A percentile compares a stretch with the other conserved stretches of the same genome.
Evolutionary conservation across 306 rosid species (phyloP).

Genomic region (Lagenaria siceraria): DNA sequence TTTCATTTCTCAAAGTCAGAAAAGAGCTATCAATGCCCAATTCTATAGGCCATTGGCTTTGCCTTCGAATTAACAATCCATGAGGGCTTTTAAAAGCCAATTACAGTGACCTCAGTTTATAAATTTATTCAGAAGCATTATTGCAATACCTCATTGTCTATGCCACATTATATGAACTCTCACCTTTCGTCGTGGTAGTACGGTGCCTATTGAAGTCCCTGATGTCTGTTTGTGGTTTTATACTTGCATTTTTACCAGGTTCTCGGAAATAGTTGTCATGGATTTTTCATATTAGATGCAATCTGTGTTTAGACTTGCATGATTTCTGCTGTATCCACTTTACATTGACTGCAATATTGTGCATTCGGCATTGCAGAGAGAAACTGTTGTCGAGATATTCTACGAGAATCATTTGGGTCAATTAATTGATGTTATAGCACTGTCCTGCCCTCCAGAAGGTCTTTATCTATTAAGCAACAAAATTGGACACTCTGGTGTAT

Average conservation of each 20-base stretch:
- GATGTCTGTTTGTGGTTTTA: neutral
- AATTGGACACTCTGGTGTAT: constrained; percentile 24
- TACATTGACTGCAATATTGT: constrained; percentile 16
- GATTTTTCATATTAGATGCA: neutral
- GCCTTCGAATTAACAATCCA: neutral
- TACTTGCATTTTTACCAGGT: neutral
- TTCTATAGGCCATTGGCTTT: neutral
- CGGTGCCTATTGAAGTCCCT: neutral
- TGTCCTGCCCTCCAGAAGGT: constrained; percentile 59
- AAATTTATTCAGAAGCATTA: neutral
- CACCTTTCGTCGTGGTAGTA: neutral
- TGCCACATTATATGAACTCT: neutral
- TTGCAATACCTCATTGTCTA: neutral
- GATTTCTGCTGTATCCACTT: constrained; percentile 4
- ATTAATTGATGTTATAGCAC: constrained; percentile 58
- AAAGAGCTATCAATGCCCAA: neutral
- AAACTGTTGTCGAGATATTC: constrained; percentile 69
- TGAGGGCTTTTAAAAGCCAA: neutral
- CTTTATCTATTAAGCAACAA: constrained; percentile 24
- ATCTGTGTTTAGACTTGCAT: constrained; percentile 7
- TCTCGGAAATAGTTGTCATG: neutral
- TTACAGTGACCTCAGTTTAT: neutral
- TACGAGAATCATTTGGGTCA: constrained; percentile 84
- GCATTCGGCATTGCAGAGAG: constrained; percentile 49
- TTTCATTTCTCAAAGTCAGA: neutral